Evolutionary conservation across 2,329 filamentous ascomycete genomes (phyloP).

Genomic region (Harringtonia lauricola): DNA sequence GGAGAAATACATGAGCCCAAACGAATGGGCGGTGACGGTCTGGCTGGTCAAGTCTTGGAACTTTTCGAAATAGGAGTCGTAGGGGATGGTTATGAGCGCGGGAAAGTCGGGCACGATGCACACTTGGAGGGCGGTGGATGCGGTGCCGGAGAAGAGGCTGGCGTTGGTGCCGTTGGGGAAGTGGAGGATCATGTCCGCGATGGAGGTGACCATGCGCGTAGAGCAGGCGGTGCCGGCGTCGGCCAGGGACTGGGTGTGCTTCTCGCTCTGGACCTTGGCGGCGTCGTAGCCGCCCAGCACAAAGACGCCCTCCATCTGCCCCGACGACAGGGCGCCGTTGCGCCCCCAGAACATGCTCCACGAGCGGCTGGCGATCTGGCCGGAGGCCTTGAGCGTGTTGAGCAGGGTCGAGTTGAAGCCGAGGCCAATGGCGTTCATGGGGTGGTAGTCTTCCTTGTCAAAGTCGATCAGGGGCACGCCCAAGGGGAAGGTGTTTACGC

Average conservation of each 20-base stretch:
- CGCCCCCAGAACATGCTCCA: slow-evolving; percentile 22
- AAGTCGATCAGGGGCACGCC: slow-evolving; percentile 13
- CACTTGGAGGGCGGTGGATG: slow-evolving; percentile 7
- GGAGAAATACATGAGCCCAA: too few relatives aligned
- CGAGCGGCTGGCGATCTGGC: slow-evolving; percentile 17
- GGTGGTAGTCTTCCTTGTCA: slow-evolving; percentile 14
- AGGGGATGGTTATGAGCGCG: slow-evolving; percentile 11
- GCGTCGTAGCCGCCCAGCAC: slow-evolving; percentile 20
- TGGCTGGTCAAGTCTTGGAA: slow-evolving; percentile 5
- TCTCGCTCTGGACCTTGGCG: slow-evolving; percentile 13
- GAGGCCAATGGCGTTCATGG: slow-evolving; percentile 16
- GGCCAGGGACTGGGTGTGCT: slow-evolving; percentile 14
- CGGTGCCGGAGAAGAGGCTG: slow-evolving; percentile 15
- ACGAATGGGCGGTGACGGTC: too few relatives aligned
- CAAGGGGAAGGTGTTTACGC: slow-evolving; percentile 11
- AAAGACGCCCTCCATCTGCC: slow-evolving; percentile 16
- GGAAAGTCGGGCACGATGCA: slow-evolving; percentile 14
- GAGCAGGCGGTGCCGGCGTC: slow-evolving; percentile 10
- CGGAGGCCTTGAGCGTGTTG: slow-evolving; percentile 12
- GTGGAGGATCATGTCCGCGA: slow-evolving; percentile 20
- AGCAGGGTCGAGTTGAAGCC: slow-evolving; percentile 21
- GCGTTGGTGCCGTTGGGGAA: slow-evolving; percentile 20
- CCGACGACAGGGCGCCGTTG: slow-evolving; percentile 9
- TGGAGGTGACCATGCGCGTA: slow-evolving; percentile 18
- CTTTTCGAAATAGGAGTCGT: slow-evolving; percentile 12